Conservation (phyloP, 2,329 filamentous ascomycete genomes). For the Annulohypoxylon truncatum region DNA sequence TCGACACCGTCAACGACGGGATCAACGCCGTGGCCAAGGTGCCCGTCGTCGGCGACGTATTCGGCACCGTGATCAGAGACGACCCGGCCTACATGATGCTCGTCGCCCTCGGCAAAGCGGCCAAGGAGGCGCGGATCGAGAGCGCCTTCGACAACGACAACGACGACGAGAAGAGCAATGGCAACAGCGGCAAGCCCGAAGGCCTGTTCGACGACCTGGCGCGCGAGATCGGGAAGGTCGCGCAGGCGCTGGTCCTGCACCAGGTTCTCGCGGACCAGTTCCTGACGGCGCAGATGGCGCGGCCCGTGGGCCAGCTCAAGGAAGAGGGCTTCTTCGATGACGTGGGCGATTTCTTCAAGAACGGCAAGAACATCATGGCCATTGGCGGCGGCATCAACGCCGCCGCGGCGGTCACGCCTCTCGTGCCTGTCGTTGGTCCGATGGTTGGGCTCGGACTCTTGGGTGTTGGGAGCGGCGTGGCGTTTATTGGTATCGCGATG, state of each 20-base stretch:
- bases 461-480: background rate
- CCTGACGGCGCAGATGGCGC: conserved; percentile 15
- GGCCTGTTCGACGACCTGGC: conserved; percentile 9
- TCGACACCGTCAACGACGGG: background rate
- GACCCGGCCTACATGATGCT: background rate
- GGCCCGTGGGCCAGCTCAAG: conserved; percentile 6
- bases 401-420: background rate
- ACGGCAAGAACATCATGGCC: conserved; percentile 1
- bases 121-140: background rate
- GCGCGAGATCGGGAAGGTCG: background rate
- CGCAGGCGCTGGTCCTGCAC: conserved; percentile 8
- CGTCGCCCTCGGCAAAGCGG: background rate
- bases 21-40: background rate
- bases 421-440: background rate
- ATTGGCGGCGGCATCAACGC: background rate
- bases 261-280: conserved; percentile 16
- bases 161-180: background rate
- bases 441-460: conserved; percentile 8
- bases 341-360: conserved; percentile 15
- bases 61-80: background rate
- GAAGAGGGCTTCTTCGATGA: conserved; percentile 21
- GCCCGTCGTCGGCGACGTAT: conserved; percentile 5
- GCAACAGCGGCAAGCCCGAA: background rate
- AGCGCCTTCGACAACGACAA: conserved; percentile 8
- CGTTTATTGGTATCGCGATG: conserved; percentile 1